phyloP scores from a whole-genome alignment of 2,329 filamentous ascomycete species.

The Hymenoscyphus linearis region DNA sequence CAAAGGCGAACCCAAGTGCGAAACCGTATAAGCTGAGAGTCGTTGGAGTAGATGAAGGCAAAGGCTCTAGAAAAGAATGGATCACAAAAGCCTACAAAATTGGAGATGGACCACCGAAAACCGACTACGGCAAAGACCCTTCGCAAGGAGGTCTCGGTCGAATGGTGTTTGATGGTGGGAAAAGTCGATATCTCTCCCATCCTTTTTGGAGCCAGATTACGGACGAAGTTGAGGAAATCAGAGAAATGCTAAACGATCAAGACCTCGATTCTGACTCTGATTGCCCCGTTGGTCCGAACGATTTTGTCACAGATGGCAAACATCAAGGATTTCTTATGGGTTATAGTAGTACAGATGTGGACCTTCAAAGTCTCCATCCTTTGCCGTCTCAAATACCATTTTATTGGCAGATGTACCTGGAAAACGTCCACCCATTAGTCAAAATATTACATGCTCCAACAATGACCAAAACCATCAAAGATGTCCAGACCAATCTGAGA shows the following conservation, averaged over 20 bases:
- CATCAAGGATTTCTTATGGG: slow-evolving; percentile 71
- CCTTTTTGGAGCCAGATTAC: slow-evolving; percentile 71
- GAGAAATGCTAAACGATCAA: slow-evolving; percentile 29
- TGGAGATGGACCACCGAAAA: slow-evolving; percentile 24
- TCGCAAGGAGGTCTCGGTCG: slow-evolving; percentile 51
- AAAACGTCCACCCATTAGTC: slow-evolving; percentile 68
- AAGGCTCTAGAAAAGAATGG: slow-evolving; percentile 24
- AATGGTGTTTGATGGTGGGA: slow-evolving; percentile 63
- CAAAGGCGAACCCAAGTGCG: slow-evolving; percentile 4
- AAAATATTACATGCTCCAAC: slow-evolving; percentile 69
- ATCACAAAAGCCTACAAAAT: slow-evolving; percentile 21
- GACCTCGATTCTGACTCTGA: slow-evolving; percentile 26
- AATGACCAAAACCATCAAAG: slow-evolving; percentile 54
- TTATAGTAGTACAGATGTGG: slow-evolving; percentile 64
- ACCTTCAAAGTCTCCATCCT: slow-evolving; percentile 61
- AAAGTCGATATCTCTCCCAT: slow-evolving; percentile 68
- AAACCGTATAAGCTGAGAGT: slow-evolving; percentile 18
- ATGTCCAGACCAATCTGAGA: slow-evolving; percentile 54
- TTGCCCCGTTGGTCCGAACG: slow-evolving; percentile 31
- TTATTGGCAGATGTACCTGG: slow-evolving; percentile 66
- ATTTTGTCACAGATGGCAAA: slow-evolving; percentile 54
- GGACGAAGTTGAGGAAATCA: slow-evolving; percentile 50
- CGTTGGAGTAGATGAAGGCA: slow-evolving; percentile 28
- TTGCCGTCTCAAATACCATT: slow-evolving; percentile 58
- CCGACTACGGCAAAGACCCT: slow-evolving; percentile 35